These are phyloP conservation scores for Aspergillus ibericus DNA, from an alignment of 2,329 filamentous ascomycete species.

Conservation along the genomic window DNA sequence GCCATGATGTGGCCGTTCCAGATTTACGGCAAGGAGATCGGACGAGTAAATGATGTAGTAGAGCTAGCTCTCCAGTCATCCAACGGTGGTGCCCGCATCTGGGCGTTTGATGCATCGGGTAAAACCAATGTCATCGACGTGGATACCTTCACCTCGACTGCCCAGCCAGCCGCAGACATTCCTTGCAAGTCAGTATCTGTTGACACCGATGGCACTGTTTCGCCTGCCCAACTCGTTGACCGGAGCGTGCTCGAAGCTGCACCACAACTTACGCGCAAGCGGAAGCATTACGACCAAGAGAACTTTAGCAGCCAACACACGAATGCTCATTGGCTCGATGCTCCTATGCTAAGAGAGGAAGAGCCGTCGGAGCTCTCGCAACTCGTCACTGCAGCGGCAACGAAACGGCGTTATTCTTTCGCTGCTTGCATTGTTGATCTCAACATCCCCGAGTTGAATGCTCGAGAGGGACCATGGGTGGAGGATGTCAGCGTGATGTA, in stretches of 20 bases:
- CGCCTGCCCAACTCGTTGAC: conserved; percentile 19
- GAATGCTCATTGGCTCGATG: not conserved
- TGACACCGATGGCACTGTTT: conserved; percentile 28
- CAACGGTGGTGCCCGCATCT: conserved; percentile 49
- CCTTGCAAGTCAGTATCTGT: conserved; percentile 26
- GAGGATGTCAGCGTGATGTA: no score
- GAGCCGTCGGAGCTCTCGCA: not conserved
- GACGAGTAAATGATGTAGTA: conserved; percentile 46
- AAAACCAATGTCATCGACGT: conserved; percentile 51
- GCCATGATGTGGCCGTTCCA: conserved; percentile 50
- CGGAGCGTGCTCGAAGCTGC: conserved; percentile 9
- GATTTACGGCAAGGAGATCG: conserved; percentile 53
- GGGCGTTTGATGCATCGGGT: conserved; percentile 51
- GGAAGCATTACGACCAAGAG: conserved; percentile 25
- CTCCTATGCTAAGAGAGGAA: not conserved
- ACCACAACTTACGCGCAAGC: conserved; percentile 24
- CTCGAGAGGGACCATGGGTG: no score
- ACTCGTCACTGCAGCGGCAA: not conserved
- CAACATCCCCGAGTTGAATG: conserved; percentile 29
- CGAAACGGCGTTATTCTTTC: no score
- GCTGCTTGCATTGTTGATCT: conserved; percentile 38
- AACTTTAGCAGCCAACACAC: conserved; percentile 28
- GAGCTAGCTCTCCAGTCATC: conserved; percentile 52
- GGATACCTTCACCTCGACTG: conserved; percentile 29
- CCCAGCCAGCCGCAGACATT: conserved; percentile 14